Conservation (phyloP, 805 yeast species). For the Zygoascus bituminiphila region DNA sequence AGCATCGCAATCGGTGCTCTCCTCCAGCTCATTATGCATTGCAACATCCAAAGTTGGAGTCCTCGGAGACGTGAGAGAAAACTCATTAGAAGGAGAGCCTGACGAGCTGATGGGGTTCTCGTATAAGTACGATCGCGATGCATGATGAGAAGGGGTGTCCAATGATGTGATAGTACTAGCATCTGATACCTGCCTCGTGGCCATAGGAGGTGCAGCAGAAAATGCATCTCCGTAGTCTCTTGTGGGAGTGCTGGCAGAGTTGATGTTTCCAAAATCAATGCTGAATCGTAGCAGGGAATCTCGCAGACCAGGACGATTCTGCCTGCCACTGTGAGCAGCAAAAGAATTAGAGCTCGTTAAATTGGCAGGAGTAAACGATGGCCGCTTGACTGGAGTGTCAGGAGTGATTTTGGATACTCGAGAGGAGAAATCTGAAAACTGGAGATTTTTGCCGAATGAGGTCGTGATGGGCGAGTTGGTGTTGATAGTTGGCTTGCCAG, state of each 20-base stretch:
- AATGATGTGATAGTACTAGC: constrained; percentile 18
- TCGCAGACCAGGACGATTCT: constrained; percentile 13
- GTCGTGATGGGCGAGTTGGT: background rate
- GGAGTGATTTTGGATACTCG: background rate
- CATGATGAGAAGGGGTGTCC: constrained; percentile 2
- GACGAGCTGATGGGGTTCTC: background rate
- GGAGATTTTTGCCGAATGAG: background rate
- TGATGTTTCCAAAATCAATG: constrained; percentile 12
- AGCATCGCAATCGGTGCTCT: background rate
- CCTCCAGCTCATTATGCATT: constrained; percentile 8
- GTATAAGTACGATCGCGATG: background rate
- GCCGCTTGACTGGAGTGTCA: constrained; percentile 4
- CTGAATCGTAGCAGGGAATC: constrained; percentile 15
- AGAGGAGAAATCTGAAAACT: constrained; percentile 1
- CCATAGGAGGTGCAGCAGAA: constrained; percentile 3
- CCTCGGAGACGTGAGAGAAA: constrained; percentile 15
- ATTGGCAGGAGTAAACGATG: background rate
- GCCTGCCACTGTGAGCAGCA: background rate
- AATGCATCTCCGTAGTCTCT: constrained; percentile 13
- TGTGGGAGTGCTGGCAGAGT: constrained; percentile 25
- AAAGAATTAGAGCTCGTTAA: background rate
- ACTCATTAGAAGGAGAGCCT: constrained; percentile 13
- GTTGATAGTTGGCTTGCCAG: background rate
- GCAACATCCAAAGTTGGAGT: constrained; percentile 17
- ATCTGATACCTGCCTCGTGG: constrained; percentile 17